Conservation (phyloP, 768 basidiomycete genomes). For the Auricularia sp. region DNA sequence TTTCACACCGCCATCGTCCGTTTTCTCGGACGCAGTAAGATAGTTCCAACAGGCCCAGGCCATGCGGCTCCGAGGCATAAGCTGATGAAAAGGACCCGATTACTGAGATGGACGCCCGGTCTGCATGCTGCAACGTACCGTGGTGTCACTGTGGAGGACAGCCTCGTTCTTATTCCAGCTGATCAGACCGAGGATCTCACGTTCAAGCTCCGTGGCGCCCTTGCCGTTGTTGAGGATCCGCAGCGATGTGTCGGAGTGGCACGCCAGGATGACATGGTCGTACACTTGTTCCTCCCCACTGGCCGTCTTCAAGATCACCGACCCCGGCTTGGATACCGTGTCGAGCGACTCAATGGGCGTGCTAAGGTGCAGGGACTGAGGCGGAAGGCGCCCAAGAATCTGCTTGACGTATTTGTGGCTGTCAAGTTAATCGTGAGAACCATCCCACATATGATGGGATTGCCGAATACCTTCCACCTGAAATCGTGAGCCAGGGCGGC, state of each 20-base stretch:
- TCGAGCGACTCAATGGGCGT: slow-evolving; percentile 42
- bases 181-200: slow-evolving; percentile 45
- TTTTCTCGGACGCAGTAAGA: slow-evolving; percentile 38
- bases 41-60: slow-evolving; percentile 81
- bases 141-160: slow-evolving; percentile 53
- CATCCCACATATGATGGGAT: neutral
- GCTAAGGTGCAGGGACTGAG: slow-evolving; percentile 45
- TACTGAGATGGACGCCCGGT: neutral
- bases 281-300: slow-evolving; percentile 36
- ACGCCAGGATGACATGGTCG: slow-evolving; percentile 66
- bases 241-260: slow-evolving; percentile 58
- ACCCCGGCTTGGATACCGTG: slow-evolving; percentile 14
- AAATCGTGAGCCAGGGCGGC: slow-evolving; percentile 62
- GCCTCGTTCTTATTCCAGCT: slow-evolving; percentile 60
- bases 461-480: slow-evolving; percentile 52
- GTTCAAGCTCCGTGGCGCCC: slow-evolving; percentile 41
- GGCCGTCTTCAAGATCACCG: slow-evolving; percentile 37
- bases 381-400: slow-evolving; percentile 45
- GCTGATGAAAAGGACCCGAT: slow-evolving; percentile 21
- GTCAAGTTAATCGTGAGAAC: neutral
- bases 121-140: slow-evolving; percentile 27
- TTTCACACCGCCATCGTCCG: slow-evolving; percentile 25
- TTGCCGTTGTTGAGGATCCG: slow-evolving; percentile 39
- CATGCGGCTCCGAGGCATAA: slow-evolving; percentile 51
- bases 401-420: slow-evolving; percentile 59